These are phyloP conservation scores for Epichloe uncinata DNA, from an alignment of 2,329 filamentous ascomycete species.

Conservation along the genomic window DNA sequence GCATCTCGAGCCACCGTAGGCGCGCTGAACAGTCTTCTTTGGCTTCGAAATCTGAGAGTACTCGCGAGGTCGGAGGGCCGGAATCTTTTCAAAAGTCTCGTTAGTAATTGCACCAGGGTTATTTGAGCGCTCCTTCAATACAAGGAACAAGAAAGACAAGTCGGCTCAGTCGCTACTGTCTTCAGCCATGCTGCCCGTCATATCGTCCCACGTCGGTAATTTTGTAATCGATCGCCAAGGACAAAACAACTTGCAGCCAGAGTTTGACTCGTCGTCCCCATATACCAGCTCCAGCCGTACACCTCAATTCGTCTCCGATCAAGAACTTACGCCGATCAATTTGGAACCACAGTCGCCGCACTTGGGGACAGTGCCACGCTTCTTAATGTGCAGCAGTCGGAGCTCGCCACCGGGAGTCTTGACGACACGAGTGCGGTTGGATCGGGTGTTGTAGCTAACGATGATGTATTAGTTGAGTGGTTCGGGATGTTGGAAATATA, in stretches of 20 bases:
- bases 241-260: neutral
- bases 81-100: constrained; percentile 46
- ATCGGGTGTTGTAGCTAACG: constrained; percentile 86
- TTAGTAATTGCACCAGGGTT: constrained; percentile 5
- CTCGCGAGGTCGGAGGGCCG: constrained; percentile 94
- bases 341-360: constrained; percentile 98
- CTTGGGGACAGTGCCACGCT: constrained; percentile 95
- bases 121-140: neutral
- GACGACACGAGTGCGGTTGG: constrained; percentile 90
- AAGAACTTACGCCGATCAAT: constrained; percentile 82
- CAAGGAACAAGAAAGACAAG: neutral
- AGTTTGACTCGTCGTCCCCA: neutral
- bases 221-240: neutral
- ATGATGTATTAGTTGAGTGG: constrained; percentile 1
- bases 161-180: neutral
- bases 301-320: constrained; percentile 8
- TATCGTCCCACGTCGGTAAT: neutral
- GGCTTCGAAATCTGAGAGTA: constrained; percentile 95
- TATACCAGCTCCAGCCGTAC: neutral
- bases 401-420: constrained; percentile 95
- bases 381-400: constrained; percentile 98
- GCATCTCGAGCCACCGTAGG: constrained; percentile 97
- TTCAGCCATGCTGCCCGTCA: neutral
- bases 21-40: constrained; percentile 98
- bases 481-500: neutral